Conservation (phyloP, 805 yeast genomes). For the Pichia pseudocactophila region DNA sequence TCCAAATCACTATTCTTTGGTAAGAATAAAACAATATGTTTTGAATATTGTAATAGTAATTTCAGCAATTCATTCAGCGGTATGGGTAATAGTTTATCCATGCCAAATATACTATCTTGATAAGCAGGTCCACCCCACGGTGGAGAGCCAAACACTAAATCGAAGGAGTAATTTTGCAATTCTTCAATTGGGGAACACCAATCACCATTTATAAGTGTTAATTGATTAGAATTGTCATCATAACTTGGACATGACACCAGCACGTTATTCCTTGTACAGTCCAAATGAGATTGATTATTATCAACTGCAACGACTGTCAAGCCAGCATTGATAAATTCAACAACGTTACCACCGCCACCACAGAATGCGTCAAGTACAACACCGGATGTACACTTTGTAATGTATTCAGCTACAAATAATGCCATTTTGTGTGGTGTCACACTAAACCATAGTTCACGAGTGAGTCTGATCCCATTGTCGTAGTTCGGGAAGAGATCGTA, state of each 20-base stretch:
- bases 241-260: neutral
- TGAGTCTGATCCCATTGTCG: constrained; percentile 62
- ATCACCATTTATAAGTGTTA: neutral
- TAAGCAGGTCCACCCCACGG: constrained; percentile 85
- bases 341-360: constrained; percentile 85
- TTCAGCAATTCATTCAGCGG: constrained; percentile 34
- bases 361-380: constrained; percentile 59
- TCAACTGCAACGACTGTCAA: constrained; percentile 9
- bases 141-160: constrained; percentile 61
- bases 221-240: neutral
- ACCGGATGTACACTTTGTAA: constrained; percentile 58
- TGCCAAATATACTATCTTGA: constrained; percentile 33
- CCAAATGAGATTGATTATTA: constrained; percentile 10
- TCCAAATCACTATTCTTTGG: constrained; percentile 50
- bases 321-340: constrained; percentile 42
- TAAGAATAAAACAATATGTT: constrained; percentile 48
- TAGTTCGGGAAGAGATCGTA: constrained; percentile 49
- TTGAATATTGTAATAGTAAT: constrained; percentile 32
- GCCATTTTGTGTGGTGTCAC: constrained; percentile 82
- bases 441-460: constrained; percentile 73
- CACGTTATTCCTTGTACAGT: constrained; percentile 10
- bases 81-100: constrained; percentile 38
- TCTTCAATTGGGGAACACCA: neutral
- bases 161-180: constrained; percentile 26
- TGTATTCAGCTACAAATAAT: constrained; percentile 43